Evolutionary conservation across 441 rosid species (phyloP).

Genomic region (Capsella rubella): DNA sequence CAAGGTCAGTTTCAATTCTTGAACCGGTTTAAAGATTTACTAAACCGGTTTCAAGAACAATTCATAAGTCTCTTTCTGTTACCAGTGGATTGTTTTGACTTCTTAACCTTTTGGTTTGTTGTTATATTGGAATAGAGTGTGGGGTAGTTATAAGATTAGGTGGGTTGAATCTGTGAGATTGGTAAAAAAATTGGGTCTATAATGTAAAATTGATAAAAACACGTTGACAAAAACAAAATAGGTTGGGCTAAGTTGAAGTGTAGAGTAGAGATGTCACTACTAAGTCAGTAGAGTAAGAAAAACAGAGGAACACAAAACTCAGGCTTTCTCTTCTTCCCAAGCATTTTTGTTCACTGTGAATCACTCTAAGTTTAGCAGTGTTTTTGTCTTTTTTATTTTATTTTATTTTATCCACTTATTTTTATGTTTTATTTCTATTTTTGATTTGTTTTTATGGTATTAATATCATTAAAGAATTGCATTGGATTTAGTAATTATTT

Average conservation of each 20-base stretch:
- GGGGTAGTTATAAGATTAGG: neutral
- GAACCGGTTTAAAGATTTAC: constrained; percentile 15
- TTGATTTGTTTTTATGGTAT: constrained; percentile 17
- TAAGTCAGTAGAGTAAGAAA: constrained; percentile 30
- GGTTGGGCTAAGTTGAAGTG: neutral
- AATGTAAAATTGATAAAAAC: constrained; percentile 29
- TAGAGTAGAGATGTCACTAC: neutral
- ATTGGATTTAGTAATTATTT: constrained; percentile 20
- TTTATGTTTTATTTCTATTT: neutral
- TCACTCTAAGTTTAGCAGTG: constrained; percentile 32
- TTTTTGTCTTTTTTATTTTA: neutral
- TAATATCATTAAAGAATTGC: neutral
- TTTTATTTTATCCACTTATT: neutral
- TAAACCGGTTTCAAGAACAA: constrained; percentile 12
- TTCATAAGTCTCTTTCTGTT: neutral
- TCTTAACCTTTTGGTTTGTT: neutral
- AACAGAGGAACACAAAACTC: constrained; percentile 40
- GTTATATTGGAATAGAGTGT: neutral
- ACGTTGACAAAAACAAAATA: constrained; percentile 45
- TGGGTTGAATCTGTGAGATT: constrained; percentile 20
- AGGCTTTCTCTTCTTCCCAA: constrained; percentile 45
- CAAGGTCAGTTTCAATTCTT: constrained; percentile 60
- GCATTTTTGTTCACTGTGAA: constrained; percentile 39
- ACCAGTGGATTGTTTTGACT: constrained; percentile 1
- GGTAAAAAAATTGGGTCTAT: constrained; percentile 30